Evolutionary conservation across 148 eudicot species (phyloP), one percentile per base, ranked within the genome.

Genomic region (Diospyros lotus): DNA sequence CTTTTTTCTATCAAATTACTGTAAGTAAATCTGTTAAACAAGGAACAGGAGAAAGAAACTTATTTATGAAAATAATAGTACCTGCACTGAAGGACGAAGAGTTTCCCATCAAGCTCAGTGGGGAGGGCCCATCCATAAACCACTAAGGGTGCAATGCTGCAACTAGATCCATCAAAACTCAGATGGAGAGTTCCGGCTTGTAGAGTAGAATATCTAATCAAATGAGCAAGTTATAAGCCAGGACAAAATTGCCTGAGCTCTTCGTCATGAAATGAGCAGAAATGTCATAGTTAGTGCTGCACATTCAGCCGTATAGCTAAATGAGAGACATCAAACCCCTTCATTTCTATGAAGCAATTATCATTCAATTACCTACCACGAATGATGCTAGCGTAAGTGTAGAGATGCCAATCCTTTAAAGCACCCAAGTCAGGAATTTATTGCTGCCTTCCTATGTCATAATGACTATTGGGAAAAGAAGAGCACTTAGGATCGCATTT

Each of bases 61-160:
- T 52, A 5, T 60, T 45, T 3, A 53, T 72, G 17, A 61, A 41
- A 69, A 62, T 14, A 66, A 74, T 69, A 75, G 79, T 64, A 50
- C 74, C 68, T 73, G 77, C 84, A 84, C 81, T 81, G 72, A 64
- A 58, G n/a, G 13, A 56, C 67, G 65, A 78, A 40, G 69, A 18
- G 50, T 59, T 67, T 46, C 69, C 41, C 40, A 70, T 55, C 50
- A 77, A 28, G 63, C 72, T 62, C 41, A 75, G 66, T 77, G 66
- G 84, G 56, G 76, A 28, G 80, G 79, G 12, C 78, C 84, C 84
- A 59, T 44, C 28, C 12, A 55, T 80, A 67, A 59, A 44, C 84
- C 84, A 82, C 71, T 78, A 9, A 40, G 84, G 80, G 69, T 62
- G 78, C 84, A 81, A 56, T 46, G 73, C 5, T 61, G 80, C 77